phyloP scores from a whole-genome alignment of 2,329 filamentous ascomycete genomes.

The Teratosphaeriaceae sp. region DNA sequence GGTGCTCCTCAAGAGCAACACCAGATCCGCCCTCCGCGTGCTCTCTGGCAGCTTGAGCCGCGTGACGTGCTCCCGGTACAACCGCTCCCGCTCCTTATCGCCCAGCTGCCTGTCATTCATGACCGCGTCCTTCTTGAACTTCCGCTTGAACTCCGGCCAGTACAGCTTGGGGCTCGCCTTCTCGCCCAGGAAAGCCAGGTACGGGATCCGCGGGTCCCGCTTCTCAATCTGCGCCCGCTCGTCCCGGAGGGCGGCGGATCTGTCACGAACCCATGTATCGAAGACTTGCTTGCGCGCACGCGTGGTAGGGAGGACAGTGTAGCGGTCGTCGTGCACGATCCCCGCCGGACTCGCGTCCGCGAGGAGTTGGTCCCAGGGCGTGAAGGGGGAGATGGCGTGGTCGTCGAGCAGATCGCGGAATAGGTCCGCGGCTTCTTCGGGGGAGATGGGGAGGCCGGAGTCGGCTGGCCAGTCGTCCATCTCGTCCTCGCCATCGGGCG shows the following conservation, averaged over 20 bases:
- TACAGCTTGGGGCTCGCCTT: constrained; percentile 87
- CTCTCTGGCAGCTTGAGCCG: constrained; percentile 59
- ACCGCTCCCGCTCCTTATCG: constrained; percentile 69
- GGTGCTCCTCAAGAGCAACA: constrained; percentile 56
- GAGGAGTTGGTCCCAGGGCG: constrained; percentile 83
- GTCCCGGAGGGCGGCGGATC: constrained; percentile 65
- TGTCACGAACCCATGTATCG: constrained; percentile 74
- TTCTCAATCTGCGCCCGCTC: constrained; percentile 69
- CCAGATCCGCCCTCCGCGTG: constrained; percentile 63
- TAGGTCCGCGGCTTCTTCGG: constrained; percentile 67
- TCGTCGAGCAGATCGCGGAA: constrained; percentile 87
- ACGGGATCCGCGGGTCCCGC: constrained; percentile 75
- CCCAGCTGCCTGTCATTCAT: constrained; percentile 63
- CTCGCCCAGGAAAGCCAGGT: constrained; percentile 71
- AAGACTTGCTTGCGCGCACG: constrained; percentile 75
- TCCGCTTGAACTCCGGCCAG: constrained; percentile 94
- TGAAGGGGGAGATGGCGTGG: constrained; percentile 75
- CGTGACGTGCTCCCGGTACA: constrained; percentile 67
- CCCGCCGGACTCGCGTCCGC: constrained; percentile 58
- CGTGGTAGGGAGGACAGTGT: constrained; percentile 76
- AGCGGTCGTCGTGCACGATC: constrained; percentile 78
- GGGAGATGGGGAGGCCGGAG: constrained; percentile 57
- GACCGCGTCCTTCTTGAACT: constrained; percentile 71
- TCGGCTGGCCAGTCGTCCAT: constrained; percentile 38
- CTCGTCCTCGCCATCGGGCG: constrained; percentile 62